These are phyloP conservation scores for Calonectria multiphialidica DNA, from an alignment of 2,329 filamentous ascomycete species.

Conservation along the genomic window DNA sequence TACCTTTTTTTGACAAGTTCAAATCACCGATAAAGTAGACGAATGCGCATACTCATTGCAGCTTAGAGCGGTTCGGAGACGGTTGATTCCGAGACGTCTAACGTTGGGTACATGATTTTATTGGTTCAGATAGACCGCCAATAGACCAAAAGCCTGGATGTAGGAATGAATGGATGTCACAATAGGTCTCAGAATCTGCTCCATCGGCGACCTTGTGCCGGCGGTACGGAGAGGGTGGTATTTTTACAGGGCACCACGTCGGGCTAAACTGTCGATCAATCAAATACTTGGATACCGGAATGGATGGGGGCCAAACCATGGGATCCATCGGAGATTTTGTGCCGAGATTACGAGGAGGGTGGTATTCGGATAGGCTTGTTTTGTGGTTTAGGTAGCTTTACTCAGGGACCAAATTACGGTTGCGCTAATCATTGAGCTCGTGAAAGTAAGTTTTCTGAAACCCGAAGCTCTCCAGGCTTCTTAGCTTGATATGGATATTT, in stretches of 20 bases:
- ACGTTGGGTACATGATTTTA: background rate
- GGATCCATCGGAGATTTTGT: background rate
- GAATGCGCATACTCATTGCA: background rate
- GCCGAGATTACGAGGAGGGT: background rate
- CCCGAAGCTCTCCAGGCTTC: background rate
- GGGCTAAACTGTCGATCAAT: background rate
- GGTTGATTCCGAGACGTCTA: background rate
- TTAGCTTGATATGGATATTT: background rate
- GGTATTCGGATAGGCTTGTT: background rate
- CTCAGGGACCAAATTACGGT: background rate
- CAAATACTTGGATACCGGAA: background rate
- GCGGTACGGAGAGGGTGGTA: background rate
- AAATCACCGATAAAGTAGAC: background rate
- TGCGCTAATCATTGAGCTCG: background rate
- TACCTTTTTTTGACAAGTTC: background rate
- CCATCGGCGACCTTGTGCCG: background rate
- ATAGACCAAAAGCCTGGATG: background rate
- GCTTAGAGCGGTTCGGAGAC: background rate
- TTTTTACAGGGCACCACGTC: background rate
- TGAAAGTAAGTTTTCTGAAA: background rate
- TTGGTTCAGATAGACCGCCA: background rate
- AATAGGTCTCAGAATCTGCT: background rate
- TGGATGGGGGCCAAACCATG: background rate
- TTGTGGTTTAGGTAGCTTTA: background rate
- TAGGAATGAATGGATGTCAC: background rate